Base-by-base conservation (phyloP, 2,329 filamentous ascomycete species). In the Cyphellophora attinorum region DNA sequence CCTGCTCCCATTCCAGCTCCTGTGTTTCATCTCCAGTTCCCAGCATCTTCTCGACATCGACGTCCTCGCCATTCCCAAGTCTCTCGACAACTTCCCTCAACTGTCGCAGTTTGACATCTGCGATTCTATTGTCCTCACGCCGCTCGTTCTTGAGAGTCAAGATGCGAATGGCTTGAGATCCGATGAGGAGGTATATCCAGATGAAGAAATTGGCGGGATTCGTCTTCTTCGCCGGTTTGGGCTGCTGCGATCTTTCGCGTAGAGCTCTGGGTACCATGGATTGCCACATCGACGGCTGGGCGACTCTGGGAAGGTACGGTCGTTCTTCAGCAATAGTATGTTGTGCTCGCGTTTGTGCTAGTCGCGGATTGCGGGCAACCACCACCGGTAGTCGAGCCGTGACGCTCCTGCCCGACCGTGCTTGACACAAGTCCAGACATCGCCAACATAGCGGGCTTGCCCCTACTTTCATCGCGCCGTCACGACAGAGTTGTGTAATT, bases 121-220 rank as follows among this genome's bases (percentile, higher is more conserved):
- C 79, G 47, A 78, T 76, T 33, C 88, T 76, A 52, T 70, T 75
- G 49, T 82, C 88, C 6, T 78, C 75, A 19, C 71, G 68, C 52
- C 79, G 81, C 33, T 88, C 79, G 48, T 82, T 83, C 50, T 79
- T 81, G 50, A 96, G 57, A 21, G 78, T 70, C 52, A 98, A 80
- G 70, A 91, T 83, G 51, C 95, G 84, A 49, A 98, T 95, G 11
- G 89, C 84, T 69, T 95, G 93, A 42, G 85, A 94, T 3, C 93
- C 93, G 45, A 96, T 89, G 44, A 96, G 70, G 27, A 86, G 66
- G 51, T 86, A 86, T 44, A 89, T 84, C 49, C 79, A 66, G 47
- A 89, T 84, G 57, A 79, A 91, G 52, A 85, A 89, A 0, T 79
- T 86, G 13, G 81, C 81, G 47, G 76, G 73, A 52, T 74, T 79